Evolutionary conservation across 352 stramenopile genomes (phyloP).

Genomic region (Phytophthora pluvialis): DNA sequence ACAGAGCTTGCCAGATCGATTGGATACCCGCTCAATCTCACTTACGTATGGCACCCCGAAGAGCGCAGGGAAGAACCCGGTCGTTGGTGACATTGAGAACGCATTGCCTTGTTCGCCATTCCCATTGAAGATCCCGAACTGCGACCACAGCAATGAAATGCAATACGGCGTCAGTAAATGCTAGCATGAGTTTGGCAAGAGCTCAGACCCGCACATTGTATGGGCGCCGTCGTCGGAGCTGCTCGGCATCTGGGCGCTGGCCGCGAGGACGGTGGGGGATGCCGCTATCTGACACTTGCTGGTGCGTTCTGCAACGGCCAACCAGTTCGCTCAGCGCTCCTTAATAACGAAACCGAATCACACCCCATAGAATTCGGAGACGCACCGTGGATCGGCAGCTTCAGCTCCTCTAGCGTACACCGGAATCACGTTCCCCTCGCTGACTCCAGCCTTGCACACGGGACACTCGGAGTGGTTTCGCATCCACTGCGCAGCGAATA

Average conservation of each 20-base stretch:
- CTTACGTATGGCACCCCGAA: constrained; percentile 71
- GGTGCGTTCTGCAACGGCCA: constrained; percentile 29
- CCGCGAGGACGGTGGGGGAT: constrained; percentile 67
- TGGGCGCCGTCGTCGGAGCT: constrained; percentile 55
- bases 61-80: constrained; percentile 87
- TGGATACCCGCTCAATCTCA: background rate
- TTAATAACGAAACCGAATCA: background rate
- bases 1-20: no score
- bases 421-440: constrained; percentile 89
- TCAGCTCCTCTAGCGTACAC: constrained; percentile 86
- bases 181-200: background rate
- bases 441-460: constrained; percentile 92
- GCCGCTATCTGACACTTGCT: constrained; percentile 30
- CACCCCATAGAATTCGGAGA: background rate
- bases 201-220: constrained; percentile 43
- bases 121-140: constrained; percentile 50
- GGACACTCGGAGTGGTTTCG: constrained; percentile 84
- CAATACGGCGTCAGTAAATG: background rate
- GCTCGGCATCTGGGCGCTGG: constrained; percentile 67
- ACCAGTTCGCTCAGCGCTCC: background rate
- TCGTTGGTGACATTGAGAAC: constrained; percentile 68
- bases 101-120: constrained; percentile 36
- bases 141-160: background rate
- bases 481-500: constrained; percentile 59
- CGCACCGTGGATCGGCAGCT: constrained; percentile 64